These are phyloP conservation scores for Blumeriella jaapii DNA, from an alignment of 2,329 filamentous ascomycete genomes.

Conservation along the genomic window DNA sequence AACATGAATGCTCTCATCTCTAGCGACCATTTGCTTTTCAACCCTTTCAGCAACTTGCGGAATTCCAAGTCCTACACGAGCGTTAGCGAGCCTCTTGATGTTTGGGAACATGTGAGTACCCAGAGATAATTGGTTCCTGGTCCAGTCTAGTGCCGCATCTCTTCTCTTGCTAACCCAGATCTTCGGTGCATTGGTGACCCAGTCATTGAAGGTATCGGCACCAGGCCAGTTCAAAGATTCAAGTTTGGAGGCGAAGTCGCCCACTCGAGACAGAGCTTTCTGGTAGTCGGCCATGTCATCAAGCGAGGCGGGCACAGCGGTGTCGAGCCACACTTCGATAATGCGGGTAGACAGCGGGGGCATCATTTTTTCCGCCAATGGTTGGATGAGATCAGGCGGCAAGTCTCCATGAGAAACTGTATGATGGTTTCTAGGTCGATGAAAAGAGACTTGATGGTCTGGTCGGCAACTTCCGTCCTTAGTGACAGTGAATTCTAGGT, in stretches of 20 bases:
- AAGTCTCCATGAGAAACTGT: slow-evolving; percentile 40
- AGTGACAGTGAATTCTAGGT: slow-evolving; percentile 34
- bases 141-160: slow-evolving; percentile 64
- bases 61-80: slow-evolving; percentile 45
- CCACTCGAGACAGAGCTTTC: slow-evolving; percentile 51
- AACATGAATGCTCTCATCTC: slow-evolving; percentile 53
- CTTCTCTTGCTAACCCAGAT: slow-evolving; percentile 80
- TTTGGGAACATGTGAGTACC: slow-evolving; percentile 6
- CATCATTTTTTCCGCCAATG: slow-evolving; percentile 60
- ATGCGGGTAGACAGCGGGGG: slow-evolving; percentile 56
- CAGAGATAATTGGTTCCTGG: slow-evolving; percentile 55
- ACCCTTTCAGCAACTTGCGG: slow-evolving; percentile 67
- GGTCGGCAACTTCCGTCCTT: slow-evolving; percentile 31
- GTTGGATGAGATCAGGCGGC: slow-evolving; percentile 41
- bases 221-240: slow-evolving; percentile 50
- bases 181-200: slow-evolving; percentile 68
- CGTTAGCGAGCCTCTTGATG: background rate
- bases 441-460: slow-evolving; percentile 39
- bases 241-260: slow-evolving; percentile 52
- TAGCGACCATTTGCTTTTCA: slow-evolving; percentile 69
- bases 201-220: slow-evolving; percentile 56
- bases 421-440: slow-evolving; percentile 41
- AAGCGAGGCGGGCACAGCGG: slow-evolving; percentile 64
- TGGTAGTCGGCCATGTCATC: slow-evolving; percentile 63
- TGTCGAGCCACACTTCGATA: slow-evolving; percentile 62